Evolutionary conservation across 306 rosid species (phyloP).

Genomic region (Carpinus viminea): DNA sequence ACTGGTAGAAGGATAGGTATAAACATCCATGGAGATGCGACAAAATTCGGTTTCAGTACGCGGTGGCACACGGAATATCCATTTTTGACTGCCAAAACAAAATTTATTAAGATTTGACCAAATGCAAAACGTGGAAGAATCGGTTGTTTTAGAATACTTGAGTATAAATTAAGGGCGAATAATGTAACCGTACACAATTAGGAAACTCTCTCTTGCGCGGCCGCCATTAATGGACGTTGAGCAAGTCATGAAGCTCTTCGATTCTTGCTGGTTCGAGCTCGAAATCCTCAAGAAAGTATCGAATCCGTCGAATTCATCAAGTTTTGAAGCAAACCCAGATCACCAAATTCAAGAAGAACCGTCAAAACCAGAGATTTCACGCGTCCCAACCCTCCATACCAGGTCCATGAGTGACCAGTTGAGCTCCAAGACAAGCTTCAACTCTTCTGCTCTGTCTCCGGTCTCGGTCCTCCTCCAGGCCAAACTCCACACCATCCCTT

Average conservation of each 20-base stretch:
- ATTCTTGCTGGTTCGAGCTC: constrained; percentile 64
- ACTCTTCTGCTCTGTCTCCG: constrained; percentile 42
- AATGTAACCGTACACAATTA: constrained; percentile 19
- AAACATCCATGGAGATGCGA: no score
- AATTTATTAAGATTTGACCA: neutral
- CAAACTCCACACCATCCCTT: constrained; percentile 51
- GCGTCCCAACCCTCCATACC: constrained; percentile 32
- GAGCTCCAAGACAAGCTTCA: constrained; percentile 48
- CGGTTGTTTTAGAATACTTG: no score
- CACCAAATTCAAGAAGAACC: constrained; percentile 20
- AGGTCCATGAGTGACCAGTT: constrained; percentile 74
- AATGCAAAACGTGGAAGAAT: constrained; percentile 6
- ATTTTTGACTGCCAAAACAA: no score
- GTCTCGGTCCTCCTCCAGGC: constrained; percentile 42
- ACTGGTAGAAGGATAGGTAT: no score
- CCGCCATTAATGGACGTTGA: constrained; percentile 65
- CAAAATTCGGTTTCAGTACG: no score
- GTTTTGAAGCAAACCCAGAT: constrained; percentile 33
- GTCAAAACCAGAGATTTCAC: constrained; percentile 33
- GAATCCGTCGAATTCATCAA: constrained; percentile 27
- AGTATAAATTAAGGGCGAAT: constrained; percentile 15
- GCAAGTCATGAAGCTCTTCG: constrained; percentile 51
- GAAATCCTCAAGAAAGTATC: constrained; percentile 34
- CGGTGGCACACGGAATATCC: no score
- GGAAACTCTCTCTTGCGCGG: neutral